These are phyloP conservation scores for Plasmodium yoelii DNA, from an alignment of 169 alveolate genomes.

Conservation along the genomic window DNA sequence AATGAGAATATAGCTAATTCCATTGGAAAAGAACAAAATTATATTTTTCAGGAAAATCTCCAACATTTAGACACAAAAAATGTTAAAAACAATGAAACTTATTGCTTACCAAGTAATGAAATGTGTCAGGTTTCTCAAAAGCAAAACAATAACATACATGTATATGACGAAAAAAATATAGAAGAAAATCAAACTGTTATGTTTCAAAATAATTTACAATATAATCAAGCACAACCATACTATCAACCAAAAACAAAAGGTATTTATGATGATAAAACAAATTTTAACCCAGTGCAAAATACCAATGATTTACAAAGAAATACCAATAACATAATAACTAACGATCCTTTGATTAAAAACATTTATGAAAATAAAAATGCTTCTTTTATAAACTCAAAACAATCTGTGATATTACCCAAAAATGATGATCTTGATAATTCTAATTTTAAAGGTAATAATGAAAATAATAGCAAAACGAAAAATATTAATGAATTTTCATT, in stretches of 20 bases:
- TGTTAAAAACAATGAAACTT: neutral
- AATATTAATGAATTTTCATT: neutral
- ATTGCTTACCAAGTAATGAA: neutral
- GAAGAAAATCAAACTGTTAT: neutral
- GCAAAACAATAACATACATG: neutral
- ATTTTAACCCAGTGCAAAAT: too few relatives aligned
- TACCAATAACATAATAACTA: neutral
- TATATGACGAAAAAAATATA: conserved; percentile 11
- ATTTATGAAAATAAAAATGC: too few relatives aligned
- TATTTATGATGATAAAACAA: neutral
- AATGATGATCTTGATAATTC: too few relatives aligned
- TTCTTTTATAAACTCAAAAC: too few relatives aligned
- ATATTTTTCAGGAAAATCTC: too few relatives aligned
- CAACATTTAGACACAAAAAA: neutral
- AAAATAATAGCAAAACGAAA: neutral
- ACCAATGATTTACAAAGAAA: too few relatives aligned
- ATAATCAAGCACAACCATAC: neutral
- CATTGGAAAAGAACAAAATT: too few relatives aligned
- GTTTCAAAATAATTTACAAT: neutral
- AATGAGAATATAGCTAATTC: neutral
- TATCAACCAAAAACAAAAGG: conserved; percentile 5
- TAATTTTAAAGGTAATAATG: neutral
- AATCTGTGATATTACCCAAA: too few relatives aligned
- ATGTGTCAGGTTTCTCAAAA: neutral
- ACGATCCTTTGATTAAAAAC: too few relatives aligned